phyloP scores from a whole-genome alignment of 805 yeast genomes.

The Priceomyces carsonii region DNA sequence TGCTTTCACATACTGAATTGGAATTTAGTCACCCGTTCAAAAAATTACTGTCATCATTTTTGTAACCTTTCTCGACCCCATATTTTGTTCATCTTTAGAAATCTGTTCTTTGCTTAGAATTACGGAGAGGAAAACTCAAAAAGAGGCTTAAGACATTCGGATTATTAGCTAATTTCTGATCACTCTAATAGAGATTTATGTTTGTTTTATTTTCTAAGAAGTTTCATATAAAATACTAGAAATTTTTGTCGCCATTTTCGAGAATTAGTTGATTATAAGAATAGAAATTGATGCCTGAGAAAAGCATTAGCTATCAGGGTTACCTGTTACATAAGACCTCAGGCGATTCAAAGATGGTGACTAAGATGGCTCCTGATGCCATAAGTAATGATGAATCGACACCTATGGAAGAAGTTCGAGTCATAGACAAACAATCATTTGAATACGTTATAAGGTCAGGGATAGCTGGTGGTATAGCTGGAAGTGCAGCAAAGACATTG shows the following conservation, averaged over 20 bases:
- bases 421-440: constrained; percentile 65
- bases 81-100: constrained; percentile 6
- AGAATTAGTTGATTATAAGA: too few relatives aligned
- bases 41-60: neutral
- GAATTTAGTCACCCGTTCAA: too few relatives aligned
- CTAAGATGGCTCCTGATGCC: constrained; percentile 3
- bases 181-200: too few relatives aligned
- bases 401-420: constrained; percentile 18
- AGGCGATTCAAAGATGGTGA: neutral
- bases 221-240: too few relatives aligned
- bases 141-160: too few relatives aligned
- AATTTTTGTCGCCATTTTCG: too few relatives aligned
- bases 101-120: too few relatives aligned
- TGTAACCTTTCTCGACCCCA: constrained; percentile 7
- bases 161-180: too few relatives aligned
- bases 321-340: neutral
- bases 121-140: too few relatives aligned
- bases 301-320: neutral
- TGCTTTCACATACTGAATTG: too few relatives aligned
- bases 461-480: constrained; percentile 93
- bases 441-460: constrained; percentile 86
- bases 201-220: too few relatives aligned
- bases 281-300: constrained; percentile 5
- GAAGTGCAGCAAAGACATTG: constrained; percentile 92
- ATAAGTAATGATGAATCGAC: constrained; percentile 29